Conservation (phyloP, 176 grass and related monocot genomes). For the Phragmites australis region DNA sequence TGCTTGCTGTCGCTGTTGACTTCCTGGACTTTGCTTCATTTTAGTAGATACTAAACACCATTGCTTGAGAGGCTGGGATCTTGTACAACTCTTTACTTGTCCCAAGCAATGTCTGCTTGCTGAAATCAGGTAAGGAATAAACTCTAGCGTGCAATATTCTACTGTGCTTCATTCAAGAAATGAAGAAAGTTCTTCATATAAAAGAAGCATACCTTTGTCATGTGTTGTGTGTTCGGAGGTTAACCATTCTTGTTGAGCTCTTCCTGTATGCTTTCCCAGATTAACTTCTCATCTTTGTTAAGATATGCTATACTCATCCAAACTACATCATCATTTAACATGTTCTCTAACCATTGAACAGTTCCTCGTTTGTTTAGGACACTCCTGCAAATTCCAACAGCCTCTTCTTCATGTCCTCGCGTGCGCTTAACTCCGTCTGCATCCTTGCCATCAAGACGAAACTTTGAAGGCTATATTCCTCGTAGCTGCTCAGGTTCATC, state of each 20-base stretch:
- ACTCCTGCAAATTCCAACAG: slow-evolving; percentile 37
- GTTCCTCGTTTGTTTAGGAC: slow-evolving; percentile 62
- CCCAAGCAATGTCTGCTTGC: slow-evolving; percentile 41
- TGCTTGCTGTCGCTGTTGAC: slow-evolving; percentile 7
- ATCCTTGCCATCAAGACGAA: slow-evolving; percentile 56
- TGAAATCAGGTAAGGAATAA: slow-evolving; percentile 53
- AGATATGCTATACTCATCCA: slow-evolving; percentile 8
- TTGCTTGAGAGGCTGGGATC: slow-evolving; percentile 42
- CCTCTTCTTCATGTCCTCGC: slow-evolving; percentile 28
- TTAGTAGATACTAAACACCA: not conserved
- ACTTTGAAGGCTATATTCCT: slow-evolving; percentile 75
- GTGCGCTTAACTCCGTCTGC: slow-evolving; percentile 31
- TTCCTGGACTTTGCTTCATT: slow-evolving; percentile 46
- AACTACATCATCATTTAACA: slow-evolving; percentile 8
- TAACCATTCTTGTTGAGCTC: slow-evolving; percentile 46
- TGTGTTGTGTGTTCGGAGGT: slow-evolving; percentile 33
- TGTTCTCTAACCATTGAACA: slow-evolving; percentile 57
- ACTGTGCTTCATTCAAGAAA: slow-evolving; percentile 29
- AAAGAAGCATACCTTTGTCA: slow-evolving; percentile 41
- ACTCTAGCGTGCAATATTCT: slow-evolving; percentile 37
- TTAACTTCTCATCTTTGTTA: slow-evolving; percentile 14
- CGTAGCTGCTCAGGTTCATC: slow-evolving; percentile 64
- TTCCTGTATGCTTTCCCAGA: slow-evolving; percentile 32
- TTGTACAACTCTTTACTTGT: slow-evolving; percentile 38
- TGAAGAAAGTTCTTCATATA: slow-evolving; percentile 43